Evolutionary conservation across 352 stramenopile genomes (phyloP), one percentile per base, ranked within the genome.

Genomic region (Achlya hypogyna): DNA sequence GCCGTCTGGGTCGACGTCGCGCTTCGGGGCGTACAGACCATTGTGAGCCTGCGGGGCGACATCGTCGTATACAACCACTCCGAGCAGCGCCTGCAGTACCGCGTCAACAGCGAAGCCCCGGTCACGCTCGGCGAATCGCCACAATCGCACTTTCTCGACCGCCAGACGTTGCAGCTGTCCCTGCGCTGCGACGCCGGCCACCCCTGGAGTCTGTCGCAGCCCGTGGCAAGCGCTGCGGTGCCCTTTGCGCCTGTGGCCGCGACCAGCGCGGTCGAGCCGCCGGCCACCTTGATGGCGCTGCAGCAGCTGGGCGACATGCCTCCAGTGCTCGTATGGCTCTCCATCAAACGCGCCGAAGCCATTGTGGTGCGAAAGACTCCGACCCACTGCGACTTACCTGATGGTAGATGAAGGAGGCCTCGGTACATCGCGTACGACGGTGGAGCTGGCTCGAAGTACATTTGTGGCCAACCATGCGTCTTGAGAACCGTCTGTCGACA

Each of bases 1-100:
- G 89, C 89, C 63, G 63, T 91, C 40, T 93, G 84, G 84, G 49
- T 91, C 42, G 74, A 73, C 27, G 78, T 91, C 6, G 74, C 86
- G 51, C 64, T 86, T n/a, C 71, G 63, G 25, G 78, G 79, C 20
- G 75, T 87, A 8, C 70, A 84, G 53, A 89, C 78, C 16, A 58
- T 76, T 0, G 82, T 93, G 10, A 82, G 71, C 31, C 71, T 93
- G 52, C 77, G 79, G 9, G 72, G 76, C 0, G 74, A 78, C 23
- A 34, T 88, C 28, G 68, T 71, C 22, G 65, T 87, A 40, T 68
- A 54, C 34, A 88, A 87, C 63, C 71, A 78, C 35, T 81, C 72
- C 29, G 52, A 75, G 22, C 81, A 75, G 64, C 45, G 69, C 22
- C 59, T 84, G n/a, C 64, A 66, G 4, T 64, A 23, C 27, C 32